Evolutionary conservation across 768 basidiomycete species (phyloP).

Genomic region (Sistotremastrum niveocremeum): DNA sequence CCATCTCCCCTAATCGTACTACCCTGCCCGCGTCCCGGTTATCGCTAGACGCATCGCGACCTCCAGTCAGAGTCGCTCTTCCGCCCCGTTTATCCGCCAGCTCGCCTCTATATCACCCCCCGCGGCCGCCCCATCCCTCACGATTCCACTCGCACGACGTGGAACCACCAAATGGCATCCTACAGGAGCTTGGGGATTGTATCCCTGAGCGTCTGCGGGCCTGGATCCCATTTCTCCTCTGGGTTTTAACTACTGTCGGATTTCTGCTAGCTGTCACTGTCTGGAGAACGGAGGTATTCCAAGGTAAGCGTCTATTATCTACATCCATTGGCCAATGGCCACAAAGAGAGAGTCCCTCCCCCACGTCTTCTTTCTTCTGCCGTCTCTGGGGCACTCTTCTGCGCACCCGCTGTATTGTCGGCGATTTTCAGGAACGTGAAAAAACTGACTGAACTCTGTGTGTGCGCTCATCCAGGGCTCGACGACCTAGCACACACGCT

Average conservation of each 20-base stretch:
- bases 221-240: conserved; percentile 68
- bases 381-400: conserved; percentile 4
- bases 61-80: conserved; percentile 18
- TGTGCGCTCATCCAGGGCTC: conserved; percentile 36
- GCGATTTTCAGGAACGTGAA: background rate
- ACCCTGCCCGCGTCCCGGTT: conserved; percentile 4
- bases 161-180: conserved; percentile 1
- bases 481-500: conserved; percentile 74
- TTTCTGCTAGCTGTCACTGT: conserved; percentile 75
- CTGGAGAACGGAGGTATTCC: conserved; percentile 72
- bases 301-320: conserved; percentile 35
- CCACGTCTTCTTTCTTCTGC: conserved; percentile 4
- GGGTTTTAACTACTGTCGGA: conserved; percentile 60
- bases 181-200: conserved; percentile 22
- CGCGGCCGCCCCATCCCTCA: conserved; percentile 8
- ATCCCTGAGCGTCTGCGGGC: conserved; percentile 50
- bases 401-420: background rate
- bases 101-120: conserved; percentile 3
- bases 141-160: conserved; percentile 10
- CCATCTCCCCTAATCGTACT: conserved; percentile 17
- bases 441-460: background rate
- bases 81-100: conserved; percentile 19
- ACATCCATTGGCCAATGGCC: conserved; percentile 2
- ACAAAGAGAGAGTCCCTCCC: conserved; percentile 3
- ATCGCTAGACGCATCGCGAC: conserved; percentile 1